These are phyloP conservation scores for Arbutus unedo DNA, from an alignment of 148 eudicot genomes.

Conservation along the genomic window DNA sequence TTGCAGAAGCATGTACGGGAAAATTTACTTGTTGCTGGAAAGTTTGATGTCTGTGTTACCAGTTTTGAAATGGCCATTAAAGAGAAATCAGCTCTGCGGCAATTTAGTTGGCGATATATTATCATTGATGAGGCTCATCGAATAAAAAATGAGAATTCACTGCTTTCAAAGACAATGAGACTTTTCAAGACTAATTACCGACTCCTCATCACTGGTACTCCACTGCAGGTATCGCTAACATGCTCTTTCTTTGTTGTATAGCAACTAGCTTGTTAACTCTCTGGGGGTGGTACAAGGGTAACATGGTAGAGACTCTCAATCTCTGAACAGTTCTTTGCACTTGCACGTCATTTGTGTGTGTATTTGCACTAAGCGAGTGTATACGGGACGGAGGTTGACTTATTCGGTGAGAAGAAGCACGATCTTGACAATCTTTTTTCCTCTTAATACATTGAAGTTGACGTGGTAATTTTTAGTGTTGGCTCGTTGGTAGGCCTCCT, in stretches of 20 bases:
- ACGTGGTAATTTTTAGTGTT: no score
- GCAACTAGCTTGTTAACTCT: background rate
- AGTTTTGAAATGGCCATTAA: slow-evolving; percentile 99
- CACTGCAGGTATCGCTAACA: slow-evolving; percentile 71
- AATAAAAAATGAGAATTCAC: slow-evolving; percentile 96
- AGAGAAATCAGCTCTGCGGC: slow-evolving; percentile 77
- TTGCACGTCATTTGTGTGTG: no score
- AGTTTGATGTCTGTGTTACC: slow-evolving; percentile 97
- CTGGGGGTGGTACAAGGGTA: background rate
- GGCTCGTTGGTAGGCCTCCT: no score
- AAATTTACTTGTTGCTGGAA: slow-evolving; percentile 83
- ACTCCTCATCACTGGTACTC: slow-evolving; percentile 94
- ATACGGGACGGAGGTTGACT: no score
- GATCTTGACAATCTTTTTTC: no score
- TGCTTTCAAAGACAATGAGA: slow-evolving; percentile 97
- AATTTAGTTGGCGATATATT: slow-evolving; percentile 97
- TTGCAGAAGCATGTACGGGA: slow-evolving; percentile 85
- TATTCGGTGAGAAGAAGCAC: no score
- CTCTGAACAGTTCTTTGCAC: background rate
- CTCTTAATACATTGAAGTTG: no score
- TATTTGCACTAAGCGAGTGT: no score
- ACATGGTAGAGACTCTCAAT: background rate
- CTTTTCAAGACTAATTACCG: slow-evolving; percentile 88
- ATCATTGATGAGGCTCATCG: slow-evolving; percentile 99
- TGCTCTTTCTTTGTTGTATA: background rate